Conservation (phyloP, 2,329 filamentous ascomycete species). For the Fusarium sterilihyphosum region DNA sequence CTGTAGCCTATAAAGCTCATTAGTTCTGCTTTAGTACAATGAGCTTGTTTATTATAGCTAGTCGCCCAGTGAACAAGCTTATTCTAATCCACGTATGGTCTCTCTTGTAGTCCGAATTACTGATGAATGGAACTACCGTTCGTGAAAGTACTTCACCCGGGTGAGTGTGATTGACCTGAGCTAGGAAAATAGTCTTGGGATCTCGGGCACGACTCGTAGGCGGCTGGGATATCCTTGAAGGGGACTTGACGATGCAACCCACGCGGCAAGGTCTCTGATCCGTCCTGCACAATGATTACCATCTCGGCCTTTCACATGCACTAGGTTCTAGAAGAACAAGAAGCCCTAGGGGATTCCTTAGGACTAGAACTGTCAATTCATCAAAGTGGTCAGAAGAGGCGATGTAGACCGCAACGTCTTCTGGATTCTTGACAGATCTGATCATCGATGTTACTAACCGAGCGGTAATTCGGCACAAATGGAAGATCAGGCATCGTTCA, state of each 20-base stretch:
- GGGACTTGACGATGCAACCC: not conserved
- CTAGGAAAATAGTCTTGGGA: not conserved
- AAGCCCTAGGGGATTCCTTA: not conserved
- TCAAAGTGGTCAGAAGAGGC: not conserved
- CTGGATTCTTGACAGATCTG: not conserved
- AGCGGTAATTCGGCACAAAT: not conserved
- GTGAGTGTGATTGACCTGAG: not conserved
- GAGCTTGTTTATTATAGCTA: too few relatives aligned
- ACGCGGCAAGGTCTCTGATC: not conserved
- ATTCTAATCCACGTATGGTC: too few relatives aligned
- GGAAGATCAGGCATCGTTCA: not conserved
- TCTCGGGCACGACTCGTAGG: too few relatives aligned
- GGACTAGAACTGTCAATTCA: not conserved
- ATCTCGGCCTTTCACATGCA: not conserved
- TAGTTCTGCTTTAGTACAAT: too few relatives aligned
- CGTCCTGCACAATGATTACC: not conserved
- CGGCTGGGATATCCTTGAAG: not conserved
- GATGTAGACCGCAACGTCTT: not conserved
- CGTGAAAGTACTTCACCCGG: not conserved
- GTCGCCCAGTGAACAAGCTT: too few relatives aligned
- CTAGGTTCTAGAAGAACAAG: not conserved
- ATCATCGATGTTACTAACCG: not conserved
- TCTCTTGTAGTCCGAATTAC: too few relatives aligned
- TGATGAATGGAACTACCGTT: too few relatives aligned
- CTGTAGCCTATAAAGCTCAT: too few relatives aligned